Conservation (phyloP, 2,329 filamentous ascomycete species). For the Pyricularia grisea region DNA sequence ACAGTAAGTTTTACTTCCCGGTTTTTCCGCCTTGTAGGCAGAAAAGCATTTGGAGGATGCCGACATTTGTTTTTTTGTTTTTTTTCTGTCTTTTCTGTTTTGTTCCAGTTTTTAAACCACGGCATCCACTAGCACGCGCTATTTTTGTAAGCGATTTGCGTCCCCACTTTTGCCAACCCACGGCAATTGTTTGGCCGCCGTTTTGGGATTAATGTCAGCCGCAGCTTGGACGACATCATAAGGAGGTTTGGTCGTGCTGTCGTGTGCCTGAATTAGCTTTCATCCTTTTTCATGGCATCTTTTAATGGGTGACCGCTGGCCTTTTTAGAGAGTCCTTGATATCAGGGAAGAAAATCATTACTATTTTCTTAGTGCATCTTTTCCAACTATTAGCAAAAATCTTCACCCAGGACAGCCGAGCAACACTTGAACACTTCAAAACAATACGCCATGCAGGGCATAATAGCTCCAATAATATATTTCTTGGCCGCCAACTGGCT, state of each 20-base stretch:
- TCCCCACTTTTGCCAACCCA: neutral
- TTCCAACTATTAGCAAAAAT: neutral
- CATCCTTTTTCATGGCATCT: neutral
- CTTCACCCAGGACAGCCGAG: neutral
- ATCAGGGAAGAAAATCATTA: no score
- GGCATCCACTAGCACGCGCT: neutral
- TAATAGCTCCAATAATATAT: slow-evolving; percentile 24
- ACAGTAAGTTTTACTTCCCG: neutral
- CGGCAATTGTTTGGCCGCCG: neutral
- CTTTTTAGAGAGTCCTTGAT: no score
- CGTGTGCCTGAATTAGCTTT: neutral
- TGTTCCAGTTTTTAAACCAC: neutral
- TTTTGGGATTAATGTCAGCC: neutral
- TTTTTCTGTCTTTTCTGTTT: neutral
- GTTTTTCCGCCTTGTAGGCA: neutral
- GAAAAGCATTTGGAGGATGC: neutral
- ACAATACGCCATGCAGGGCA: slow-evolving; percentile 13
- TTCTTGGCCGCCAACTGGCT: slow-evolving; percentile 34
- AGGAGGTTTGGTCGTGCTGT: neutral
- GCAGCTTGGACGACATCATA: neutral
- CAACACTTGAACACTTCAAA: neutral
- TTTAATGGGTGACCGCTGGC: no score
- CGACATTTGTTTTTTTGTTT: neutral
- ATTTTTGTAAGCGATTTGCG: neutral
- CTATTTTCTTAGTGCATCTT: no score